Conservation (phyloP, 2,329 filamentous ascomycete species). For the Aspergillus uvarum region DNA sequence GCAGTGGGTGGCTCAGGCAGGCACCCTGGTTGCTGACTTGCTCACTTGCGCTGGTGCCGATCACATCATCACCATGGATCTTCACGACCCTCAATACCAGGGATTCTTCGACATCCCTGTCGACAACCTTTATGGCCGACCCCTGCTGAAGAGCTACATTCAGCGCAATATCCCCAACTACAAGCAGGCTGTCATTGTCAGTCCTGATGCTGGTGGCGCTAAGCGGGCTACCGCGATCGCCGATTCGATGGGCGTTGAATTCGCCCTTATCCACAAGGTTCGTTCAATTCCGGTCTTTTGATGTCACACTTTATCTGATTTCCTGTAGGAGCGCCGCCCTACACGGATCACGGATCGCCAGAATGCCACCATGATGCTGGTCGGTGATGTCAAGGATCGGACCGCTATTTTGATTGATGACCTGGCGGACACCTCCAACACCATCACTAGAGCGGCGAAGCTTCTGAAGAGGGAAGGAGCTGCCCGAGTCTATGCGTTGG, state of each 20-base stretch:
- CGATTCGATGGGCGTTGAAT: conserved; percentile 88
- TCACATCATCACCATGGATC: conserved; percentile 96
- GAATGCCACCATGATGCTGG: conserved; percentile 86
- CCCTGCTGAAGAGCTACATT: conserved; percentile 62
- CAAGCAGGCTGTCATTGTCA: conserved; percentile 86
- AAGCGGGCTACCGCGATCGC: conserved; percentile 96
- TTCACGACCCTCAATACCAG: conserved; percentile 95
- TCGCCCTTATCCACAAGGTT: conserved; percentile 98
- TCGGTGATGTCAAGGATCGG: conserved; percentile 77
- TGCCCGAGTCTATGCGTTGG: conserved; percentile 82
- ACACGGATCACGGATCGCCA: conserved; percentile 83
- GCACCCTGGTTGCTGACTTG: conserved; percentile 89
- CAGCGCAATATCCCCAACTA: conserved; percentile 81
- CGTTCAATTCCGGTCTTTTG: conserved; percentile 23
- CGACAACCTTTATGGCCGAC: conserved; percentile 82
- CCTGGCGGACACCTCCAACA: conserved; percentile 92
- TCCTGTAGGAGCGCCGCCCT: conserved; percentile 73
- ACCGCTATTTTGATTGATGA: conserved; percentile 92
- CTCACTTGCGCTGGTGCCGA: conserved; percentile 94
- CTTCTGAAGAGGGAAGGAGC: conserved; percentile 92
- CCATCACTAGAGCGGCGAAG: conserved; percentile 93
- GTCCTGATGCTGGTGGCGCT: conserved; percentile 91
- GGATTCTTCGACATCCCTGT: conserved; percentile 99
- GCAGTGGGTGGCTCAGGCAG: conserved; percentile 97
- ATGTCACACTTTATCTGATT: conserved; percentile 17